Percentiles rank a stretch among this genome's conserved stretches.
phyloP scores from a whole-genome alignment of 495 filamentous ascomycete species.

The Amphirosellinia nigrospora region DNA sequence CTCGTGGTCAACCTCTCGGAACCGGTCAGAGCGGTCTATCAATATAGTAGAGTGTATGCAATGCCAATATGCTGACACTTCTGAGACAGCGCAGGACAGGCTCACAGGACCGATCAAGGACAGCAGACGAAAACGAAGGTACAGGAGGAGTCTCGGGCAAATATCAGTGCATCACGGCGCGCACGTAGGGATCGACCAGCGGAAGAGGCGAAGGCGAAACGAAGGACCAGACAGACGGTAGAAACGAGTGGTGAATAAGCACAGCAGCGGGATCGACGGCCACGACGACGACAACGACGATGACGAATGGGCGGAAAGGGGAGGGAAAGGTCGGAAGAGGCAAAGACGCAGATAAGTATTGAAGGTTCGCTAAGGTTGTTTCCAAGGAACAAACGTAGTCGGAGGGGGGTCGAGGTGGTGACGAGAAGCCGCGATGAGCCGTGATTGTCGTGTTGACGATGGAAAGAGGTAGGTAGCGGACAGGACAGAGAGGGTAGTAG shows the following conservation, averaged over 20 bases:
- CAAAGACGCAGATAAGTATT: conserved; percentile 11
- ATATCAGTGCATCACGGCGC: conserved; percentile 30
- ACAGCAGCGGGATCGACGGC: conserved; percentile 39
- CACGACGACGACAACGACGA: conserved; percentile 4
- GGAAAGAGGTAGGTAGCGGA: conserved; percentile 22
- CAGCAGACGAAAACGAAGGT: conserved; percentile 4
- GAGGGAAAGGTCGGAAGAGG: conserved; percentile 40
- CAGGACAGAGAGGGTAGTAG: conserved; percentile 8
- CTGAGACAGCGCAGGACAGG: conserved; percentile 10
- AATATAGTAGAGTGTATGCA: conserved; percentile 24
- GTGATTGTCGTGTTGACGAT: conserved; percentile 24
- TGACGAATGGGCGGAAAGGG: conserved; percentile 38
- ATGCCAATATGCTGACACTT: conserved; percentile 21
- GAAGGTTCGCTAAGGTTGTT: conserved; percentile 12
- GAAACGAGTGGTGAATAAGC: conserved; percentile 41
- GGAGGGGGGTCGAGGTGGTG: conserved; percentile 3
- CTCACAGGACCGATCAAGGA: conserved; percentile 15
- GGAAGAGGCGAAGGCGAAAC: conserved; percentile 30
- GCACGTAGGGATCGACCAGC: conserved; percentile 30
- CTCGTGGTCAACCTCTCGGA: conserved; percentile 6
- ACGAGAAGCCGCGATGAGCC: conserved; percentile 27
- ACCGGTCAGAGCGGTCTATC: conserved; percentile 18
- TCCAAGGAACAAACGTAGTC: conserved; percentile 23
- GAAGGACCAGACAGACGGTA: conserved; percentile 37
- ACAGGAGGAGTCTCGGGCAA: conserved; percentile 16